phyloP scores from a whole-genome alignment of 2,329 filamentous ascomycete genomes.

The Talaromyces sp. region DNA sequence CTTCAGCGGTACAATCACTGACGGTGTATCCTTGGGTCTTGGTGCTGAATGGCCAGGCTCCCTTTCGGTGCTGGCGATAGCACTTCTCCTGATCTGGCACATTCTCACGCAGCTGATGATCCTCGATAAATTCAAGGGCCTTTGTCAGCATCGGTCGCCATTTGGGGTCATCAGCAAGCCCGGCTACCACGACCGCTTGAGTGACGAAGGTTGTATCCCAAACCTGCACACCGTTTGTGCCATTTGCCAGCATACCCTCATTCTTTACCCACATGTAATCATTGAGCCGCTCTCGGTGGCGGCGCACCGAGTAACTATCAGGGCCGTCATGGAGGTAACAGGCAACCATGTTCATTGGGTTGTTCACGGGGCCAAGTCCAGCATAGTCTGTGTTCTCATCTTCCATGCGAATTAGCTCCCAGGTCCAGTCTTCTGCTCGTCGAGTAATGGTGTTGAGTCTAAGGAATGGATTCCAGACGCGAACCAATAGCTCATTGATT shows the following conservation, averaged over 20 bases:
- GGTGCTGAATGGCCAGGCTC: conserved; percentile 95
- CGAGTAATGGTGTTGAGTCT: conserved; percentile 67
- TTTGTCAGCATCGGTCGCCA: conserved; percentile 83
- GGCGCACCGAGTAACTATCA: conserved; percentile 68
- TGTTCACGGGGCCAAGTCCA: conserved; percentile 85
- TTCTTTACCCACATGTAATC: conserved; percentile 91
- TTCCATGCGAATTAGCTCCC: conserved; percentile 83
- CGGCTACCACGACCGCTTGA: conserved; percentile 77
- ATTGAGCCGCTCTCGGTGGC: conserved; percentile 77
- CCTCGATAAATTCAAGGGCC: conserved; percentile 82
- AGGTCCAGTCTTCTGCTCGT: conserved; percentile 77
- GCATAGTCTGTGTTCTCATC: conserved; percentile 90
- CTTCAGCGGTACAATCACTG: conserved; percentile 91
- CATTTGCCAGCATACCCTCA: conserved; percentile 92
- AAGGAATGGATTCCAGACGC: conserved; percentile 78
- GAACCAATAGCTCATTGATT: conserved; percentile 76
- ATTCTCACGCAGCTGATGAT: conserved; percentile 87
- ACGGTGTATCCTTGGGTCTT: conserved; percentile 92
- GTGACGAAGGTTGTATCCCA: conserved; percentile 96
- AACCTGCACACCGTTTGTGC: conserved; percentile 95
- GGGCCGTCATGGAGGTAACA: conserved; percentile 86
- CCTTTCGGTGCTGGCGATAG: conserved; percentile 89
- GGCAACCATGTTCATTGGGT: conserved; percentile 82
- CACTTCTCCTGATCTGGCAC: conserved; percentile 74
- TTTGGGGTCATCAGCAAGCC: conserved; percentile 72